These are phyloP conservation scores for Ustilago vetiveriae DNA, from an alignment of 1,284 basidiomycete genomes.

Conservation along the genomic window DNA sequence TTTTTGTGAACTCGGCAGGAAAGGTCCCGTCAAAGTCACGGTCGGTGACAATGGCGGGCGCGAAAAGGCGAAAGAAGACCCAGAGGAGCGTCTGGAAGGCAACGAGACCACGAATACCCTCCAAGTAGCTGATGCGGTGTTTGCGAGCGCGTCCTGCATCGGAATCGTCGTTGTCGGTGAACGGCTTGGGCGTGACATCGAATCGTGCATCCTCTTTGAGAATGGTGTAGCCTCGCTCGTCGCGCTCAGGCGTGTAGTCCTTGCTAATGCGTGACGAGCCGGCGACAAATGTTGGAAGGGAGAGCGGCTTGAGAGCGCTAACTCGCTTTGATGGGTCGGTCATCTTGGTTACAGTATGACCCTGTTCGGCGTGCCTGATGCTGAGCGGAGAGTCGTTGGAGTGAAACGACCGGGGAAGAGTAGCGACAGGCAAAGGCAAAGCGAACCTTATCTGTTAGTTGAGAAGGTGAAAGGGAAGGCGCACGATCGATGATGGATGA, in stretches of 20 bases:
- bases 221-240: slow-evolving; percentile 41
- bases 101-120: slow-evolving; percentile 49
- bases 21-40: slow-evolving; percentile 41
- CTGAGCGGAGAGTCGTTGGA: not conserved
- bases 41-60: slow-evolving; percentile 49
- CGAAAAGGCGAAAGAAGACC: slow-evolving; percentile 56
- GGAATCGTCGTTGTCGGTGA: slow-evolving; percentile 30
- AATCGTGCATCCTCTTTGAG: slow-evolving; percentile 38
- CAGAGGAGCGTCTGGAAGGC: slow-evolving; percentile 52
- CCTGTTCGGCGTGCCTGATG: not conserved
- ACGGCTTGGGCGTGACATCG: slow-evolving; percentile 43
- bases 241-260: slow-evolving; percentile 31
- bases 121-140: slow-evolving; percentile 42
- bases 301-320: slow-evolving; percentile 25
- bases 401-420: no score
- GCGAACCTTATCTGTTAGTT: no score
- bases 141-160: slow-evolving; percentile 37
- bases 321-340: slow-evolving; percentile 21
- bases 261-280: slow-evolving; percentile 28
- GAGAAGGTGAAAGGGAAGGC: no score
- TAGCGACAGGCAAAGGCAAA: no score
- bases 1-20: slow-evolving; percentile 48
- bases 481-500: no score
- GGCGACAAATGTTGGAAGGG: slow-evolving; percentile 38
- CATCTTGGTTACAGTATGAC: slow-evolving; percentile 5